Evolutionary conservation across 805 yeast genomes (phyloP), one percentile per base, ranked within the genome.

Genomic region (Lachancea lanzarotensis): DNA sequence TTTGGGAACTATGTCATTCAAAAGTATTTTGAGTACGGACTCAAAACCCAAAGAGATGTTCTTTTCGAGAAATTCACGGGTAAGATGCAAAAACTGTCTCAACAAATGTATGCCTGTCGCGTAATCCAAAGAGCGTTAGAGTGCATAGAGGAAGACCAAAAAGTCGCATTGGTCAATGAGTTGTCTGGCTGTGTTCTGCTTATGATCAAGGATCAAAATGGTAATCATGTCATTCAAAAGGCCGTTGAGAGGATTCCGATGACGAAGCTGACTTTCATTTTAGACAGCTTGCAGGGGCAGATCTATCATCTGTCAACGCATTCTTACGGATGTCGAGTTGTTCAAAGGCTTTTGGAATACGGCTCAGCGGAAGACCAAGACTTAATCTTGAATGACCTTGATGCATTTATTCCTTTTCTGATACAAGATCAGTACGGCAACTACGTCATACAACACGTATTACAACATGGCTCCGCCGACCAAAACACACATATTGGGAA

Each of bases 1-100:
- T 93, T 93, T 67, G 99, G 99, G 46, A 93, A 93, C 65, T 93
- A 93, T 61, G 97, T 93, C 22, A 86, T 93, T 45, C 99, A 93
- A 66, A 90, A 91, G 65, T 86, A 80, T 58, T 87, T 93, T 64
- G 98, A 93, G 67, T 74, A 70, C 56, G 96, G 97, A 27, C 71
- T 81, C 3, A 72, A 66, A 20, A 74, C 78, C 19, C 97, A 91
- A 61, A 79, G 76, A 56, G 72, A 77, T 27, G 73, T 82, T 11
- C 70, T 93, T 50, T 76, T 87, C 42, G 81, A 76, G 33, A 57
- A 60, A 38, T 57, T 59, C 29, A 71, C 72, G 45, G 88, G 90
- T 7, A 82, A 82, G 41, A 79, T 93, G 58, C 75, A 84, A 50
- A 75, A 74, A 17, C 70, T 93, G 45, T 84, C 96, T 0, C 67